Evolutionary conservation across 2,329 filamentous ascomycete genomes (phyloP).

Genomic region (Penicillium glabrum): DNA sequence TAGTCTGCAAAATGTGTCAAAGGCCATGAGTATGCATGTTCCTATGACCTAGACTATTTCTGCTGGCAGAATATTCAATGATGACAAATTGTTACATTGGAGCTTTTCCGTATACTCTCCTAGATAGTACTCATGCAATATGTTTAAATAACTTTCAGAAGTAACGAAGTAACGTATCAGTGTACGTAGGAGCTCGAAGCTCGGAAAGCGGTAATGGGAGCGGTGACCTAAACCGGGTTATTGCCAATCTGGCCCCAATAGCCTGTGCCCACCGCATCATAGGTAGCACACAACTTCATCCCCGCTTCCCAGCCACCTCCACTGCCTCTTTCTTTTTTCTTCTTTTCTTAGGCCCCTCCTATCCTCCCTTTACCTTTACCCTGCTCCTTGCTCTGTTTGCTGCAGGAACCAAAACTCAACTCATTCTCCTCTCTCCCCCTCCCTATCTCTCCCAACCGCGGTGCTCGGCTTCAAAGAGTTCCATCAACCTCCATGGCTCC

Average conservation of each 20-base stretch:
- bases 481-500: conserved; percentile 61
- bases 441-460: conserved; percentile 4
- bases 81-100: neutral
- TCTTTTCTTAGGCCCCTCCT: neutral
- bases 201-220: neutral
- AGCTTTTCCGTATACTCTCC: neutral
- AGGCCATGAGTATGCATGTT: neutral
- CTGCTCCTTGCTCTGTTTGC: neutral
- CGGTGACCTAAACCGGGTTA: neutral
- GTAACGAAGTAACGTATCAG: too few relatives aligned
- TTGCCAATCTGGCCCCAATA: neutral
- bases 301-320: conserved; percentile 18
- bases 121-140: too few relatives aligned
- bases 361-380: neutral
- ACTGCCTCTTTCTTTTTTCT: conserved; percentile 5
- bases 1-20: neutral
- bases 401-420: neutral
- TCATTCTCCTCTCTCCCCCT: conserved; percentile 5
- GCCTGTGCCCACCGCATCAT: conserved; percentile 3
- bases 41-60: neutral
- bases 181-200: neutral
- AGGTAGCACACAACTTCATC: conserved; percentile 17
- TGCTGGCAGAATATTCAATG: neutral
- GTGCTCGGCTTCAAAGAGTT: conserved; percentile 4
- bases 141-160: too few relatives aligned